Evolutionary conservation across 2,329 filamentous ascomycete species (phyloP).

Genomic region (Aspergillus sp.): DNA sequence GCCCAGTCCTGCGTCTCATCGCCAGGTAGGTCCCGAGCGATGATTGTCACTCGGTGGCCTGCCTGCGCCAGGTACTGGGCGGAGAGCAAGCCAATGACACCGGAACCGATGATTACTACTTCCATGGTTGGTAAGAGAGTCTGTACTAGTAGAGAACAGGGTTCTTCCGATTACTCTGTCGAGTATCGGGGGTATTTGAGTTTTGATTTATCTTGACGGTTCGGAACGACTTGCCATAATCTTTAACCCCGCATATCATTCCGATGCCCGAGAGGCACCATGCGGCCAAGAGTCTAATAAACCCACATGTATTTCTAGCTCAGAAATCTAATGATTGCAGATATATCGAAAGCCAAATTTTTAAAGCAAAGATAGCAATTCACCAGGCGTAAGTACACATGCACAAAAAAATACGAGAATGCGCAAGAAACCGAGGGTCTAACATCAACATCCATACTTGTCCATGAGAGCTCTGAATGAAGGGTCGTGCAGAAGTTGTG

Average conservation of each 20-base stretch:
- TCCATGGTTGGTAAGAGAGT: not conserved
- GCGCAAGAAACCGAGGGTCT: not conserved
- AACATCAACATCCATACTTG: conserved; percentile 23
- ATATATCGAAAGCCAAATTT: too few relatives aligned
- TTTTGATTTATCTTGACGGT: not conserved
- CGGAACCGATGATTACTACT: conserved; percentile 12
- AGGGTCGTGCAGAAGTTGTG: conserved; percentile 25
- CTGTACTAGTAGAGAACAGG: not conserved
- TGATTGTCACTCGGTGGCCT: conserved; percentile 17
- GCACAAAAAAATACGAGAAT: conserved; percentile 5
- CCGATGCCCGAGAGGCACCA: too few relatives aligned
- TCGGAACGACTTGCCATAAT: not conserved
- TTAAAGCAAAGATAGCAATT: too few relatives aligned
- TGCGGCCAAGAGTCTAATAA: too few relatives aligned
- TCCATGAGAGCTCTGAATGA: conserved; percentile 29
- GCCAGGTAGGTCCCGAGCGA: conserved; percentile 20
- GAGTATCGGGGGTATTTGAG: not conserved
- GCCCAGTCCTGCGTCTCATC: conserved; percentile 18
- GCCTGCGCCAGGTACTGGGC: conserved; percentile 14
- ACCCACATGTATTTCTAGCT: too few relatives aligned
- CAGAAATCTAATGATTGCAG: too few relatives aligned
- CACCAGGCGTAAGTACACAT: too few relatives aligned
- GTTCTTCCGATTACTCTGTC: not conserved
- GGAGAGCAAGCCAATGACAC: conserved; percentile 14
- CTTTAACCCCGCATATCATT: too few relatives aligned